Percentiles rank a stretch among this genome's conserved stretches.
phyloP scores from a whole-genome alignment of 2,329 filamentous ascomycete species.

The Gyromitra esculenta region DNA sequence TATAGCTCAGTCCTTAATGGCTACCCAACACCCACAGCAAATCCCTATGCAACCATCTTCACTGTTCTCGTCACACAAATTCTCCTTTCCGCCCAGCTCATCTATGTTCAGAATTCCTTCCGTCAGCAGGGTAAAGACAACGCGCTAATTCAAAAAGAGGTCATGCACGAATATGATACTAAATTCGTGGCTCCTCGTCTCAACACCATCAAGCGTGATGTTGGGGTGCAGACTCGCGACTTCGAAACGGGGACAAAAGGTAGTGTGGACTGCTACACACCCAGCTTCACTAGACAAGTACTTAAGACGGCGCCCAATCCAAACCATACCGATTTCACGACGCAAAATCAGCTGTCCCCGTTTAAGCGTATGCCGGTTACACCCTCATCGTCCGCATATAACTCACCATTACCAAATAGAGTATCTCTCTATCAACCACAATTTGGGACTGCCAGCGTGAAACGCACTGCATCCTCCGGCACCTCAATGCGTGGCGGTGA shows the following conservation, averaged over 20 bases:
- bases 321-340: constrained; percentile 52
- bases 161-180: constrained; percentile 92
- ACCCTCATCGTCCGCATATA: constrained; percentile 10
- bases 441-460: constrained; percentile 22
- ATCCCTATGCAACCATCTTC: constrained; percentile 78
- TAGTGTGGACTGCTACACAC: constrained; percentile 42
- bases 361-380: constrained; percentile 16
- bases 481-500: constrained; percentile 30
- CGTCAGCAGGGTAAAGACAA: constrained; percentile 86
- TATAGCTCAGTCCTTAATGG: constrained; percentile 56
- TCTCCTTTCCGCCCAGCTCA: constrained; percentile 80
- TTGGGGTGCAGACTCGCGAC: constrained; percentile 50
- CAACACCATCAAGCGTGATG: constrained; percentile 63
- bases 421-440: constrained; percentile 38
- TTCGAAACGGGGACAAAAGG: constrained; percentile 27
- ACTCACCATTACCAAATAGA: constrained; percentile 15
- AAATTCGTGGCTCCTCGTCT: constrained; percentile 93
- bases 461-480: constrained; percentile 12
- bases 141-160: constrained; percentile 85
- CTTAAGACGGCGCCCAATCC: constrained; percentile 52
- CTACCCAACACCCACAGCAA: constrained; percentile 72
- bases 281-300: constrained; percentile 39
- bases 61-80: constrained; percentile 80
- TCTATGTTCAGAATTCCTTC: constrained; percentile 77
- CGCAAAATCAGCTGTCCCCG: constrained; percentile 17